These are phyloP conservation scores for Trametes sanguinea DNA, from an alignment of 768 basidiomycete genomes.

Conservation along the genomic window DNA sequence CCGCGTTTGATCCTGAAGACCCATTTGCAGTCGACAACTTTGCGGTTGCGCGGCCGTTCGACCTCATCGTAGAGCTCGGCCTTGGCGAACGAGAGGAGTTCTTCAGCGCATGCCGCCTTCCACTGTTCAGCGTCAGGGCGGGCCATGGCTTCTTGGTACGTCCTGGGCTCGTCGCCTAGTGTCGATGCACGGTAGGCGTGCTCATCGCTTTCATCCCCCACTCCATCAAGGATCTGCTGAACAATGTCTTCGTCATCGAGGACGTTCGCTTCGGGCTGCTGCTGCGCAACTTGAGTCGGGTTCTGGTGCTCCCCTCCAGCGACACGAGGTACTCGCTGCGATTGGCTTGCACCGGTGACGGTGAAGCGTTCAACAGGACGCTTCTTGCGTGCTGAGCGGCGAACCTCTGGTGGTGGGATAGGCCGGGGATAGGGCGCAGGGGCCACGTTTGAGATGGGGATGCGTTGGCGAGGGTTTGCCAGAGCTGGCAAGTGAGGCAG, in stretches of 20 bases:
- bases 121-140: slow-evolving; percentile 23
- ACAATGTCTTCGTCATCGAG: no score
- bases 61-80: slow-evolving; percentile 11
- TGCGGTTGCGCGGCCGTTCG: slow-evolving; percentile 27
- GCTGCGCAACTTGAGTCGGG: no score
- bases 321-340: neutral
- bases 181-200: neutral
- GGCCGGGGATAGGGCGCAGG: neutral
- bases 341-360: neutral
- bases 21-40: slow-evolving; percentile 34
- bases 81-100: slow-evolving; percentile 12
- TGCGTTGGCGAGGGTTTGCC: neutral
- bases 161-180: slow-evolving; percentile 14
- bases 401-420: neutral
- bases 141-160: slow-evolving; percentile 30
- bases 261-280: no score
- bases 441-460: neutral
- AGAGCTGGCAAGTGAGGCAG: no score
- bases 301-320: neutral
- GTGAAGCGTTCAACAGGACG: neutral
- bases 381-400: slow-evolving; percentile 1
- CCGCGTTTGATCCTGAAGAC: slow-evolving; percentile 38
- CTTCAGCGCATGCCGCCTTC: slow-evolving; percentile 16
- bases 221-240: neutral
- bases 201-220: neutral